Percentiles rank a stretch among this genome's conserved stretches.
Evolutionary conservation across 148 eudicot genomes (phyloP).

Genomic region (Heliamphora exappendiculata): DNA sequence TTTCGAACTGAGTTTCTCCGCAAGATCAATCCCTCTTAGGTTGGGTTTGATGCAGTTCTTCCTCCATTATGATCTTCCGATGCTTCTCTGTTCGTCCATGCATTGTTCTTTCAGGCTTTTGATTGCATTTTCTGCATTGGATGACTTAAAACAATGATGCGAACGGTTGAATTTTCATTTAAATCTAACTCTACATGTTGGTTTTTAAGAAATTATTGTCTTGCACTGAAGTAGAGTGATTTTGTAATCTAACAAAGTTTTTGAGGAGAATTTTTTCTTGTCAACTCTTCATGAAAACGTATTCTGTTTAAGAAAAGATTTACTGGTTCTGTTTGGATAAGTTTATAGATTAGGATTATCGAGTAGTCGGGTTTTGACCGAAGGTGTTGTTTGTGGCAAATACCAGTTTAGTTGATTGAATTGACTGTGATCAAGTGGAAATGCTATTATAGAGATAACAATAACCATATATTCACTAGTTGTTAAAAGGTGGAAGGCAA

Average conservation of each 20-base stretch:
- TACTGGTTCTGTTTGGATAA: neutral
- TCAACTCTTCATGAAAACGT: neutral
- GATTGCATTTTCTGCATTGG: neutral
- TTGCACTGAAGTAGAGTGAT: neutral
- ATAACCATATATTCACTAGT: neutral
- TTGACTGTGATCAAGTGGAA: neutral
- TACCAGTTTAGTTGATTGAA: neutral
- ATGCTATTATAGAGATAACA: neutral
- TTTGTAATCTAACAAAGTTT: neutral
- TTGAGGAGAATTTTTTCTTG: neutral
- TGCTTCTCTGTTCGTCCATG: neutral
- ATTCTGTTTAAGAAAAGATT: no score
- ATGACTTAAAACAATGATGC: neutral
- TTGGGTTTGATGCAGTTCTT: neutral
- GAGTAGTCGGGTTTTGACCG: neutral
- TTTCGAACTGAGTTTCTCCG: neutral
- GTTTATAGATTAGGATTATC: neutral
- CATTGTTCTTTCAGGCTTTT: neutral
- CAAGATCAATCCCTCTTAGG: neutral
- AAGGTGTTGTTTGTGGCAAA: neutral
- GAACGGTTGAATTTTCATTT: neutral
- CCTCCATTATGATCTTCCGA: no score
- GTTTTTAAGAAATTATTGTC: neutral
- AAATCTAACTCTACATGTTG: neutral
- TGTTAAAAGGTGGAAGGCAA: no score